Evolutionary conservation across 2,329 filamentous ascomycete genomes (phyloP).

Genomic region (Alternaria gaisen): DNA sequence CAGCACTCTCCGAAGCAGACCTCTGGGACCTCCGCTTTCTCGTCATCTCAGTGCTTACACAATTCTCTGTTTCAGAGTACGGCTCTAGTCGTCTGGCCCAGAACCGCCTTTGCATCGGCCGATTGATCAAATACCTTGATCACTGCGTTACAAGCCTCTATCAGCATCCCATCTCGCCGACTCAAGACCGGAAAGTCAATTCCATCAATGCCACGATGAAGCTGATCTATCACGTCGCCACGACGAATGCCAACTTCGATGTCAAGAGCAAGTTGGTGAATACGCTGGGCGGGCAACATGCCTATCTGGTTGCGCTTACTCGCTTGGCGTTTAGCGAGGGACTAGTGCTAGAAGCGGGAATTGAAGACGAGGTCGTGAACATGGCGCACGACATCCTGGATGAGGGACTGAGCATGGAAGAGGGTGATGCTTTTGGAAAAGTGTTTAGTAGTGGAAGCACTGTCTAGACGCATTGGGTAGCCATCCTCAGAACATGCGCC

Average conservation of each 20-base stretch:
- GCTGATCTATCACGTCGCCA: constrained; percentile 68
- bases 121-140: constrained; percentile 78
- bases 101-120: constrained; percentile 75
- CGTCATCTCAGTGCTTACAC: constrained; percentile 58
- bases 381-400: constrained; percentile 85
- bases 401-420: constrained; percentile 80
- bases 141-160: constrained; percentile 73
- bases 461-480: not conserved
- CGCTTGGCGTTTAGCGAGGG: constrained; percentile 87
- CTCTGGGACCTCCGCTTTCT: constrained; percentile 58
- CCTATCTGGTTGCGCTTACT: constrained; percentile 82
- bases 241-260: constrained; percentile 69
- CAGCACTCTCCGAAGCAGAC: constrained; percentile 38
- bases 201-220: constrained; percentile 68
- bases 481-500: not conserved
- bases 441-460: constrained; percentile 51
- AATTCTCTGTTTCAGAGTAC: constrained; percentile 67
- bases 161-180: constrained; percentile 36
- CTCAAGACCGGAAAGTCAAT: constrained; percentile 54
- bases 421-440: constrained; percentile 67
- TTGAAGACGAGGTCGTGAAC: constrained; percentile 80
- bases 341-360: constrained; percentile 76
- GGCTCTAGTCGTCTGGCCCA: constrained; percentile 71
- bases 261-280: constrained; percentile 75
- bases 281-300: constrained; percentile 77